phyloP scores from a whole-genome alignment of 768 basidiomycete species.

The Mycena belliarum region DNA sequence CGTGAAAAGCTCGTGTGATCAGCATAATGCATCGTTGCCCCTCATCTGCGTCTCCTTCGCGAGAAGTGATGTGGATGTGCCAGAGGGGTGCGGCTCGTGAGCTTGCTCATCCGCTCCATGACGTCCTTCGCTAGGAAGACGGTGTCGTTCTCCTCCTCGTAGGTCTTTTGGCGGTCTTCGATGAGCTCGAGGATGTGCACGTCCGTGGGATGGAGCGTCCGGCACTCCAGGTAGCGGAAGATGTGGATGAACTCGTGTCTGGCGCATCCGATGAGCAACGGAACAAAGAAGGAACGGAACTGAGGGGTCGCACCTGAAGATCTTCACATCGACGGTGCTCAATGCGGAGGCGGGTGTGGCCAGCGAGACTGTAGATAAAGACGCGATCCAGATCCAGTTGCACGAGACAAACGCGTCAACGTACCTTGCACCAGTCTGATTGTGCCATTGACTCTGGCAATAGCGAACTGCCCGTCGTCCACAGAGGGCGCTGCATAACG shows the following conservation, averaged over 20 bases:
- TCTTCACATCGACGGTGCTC: slow-evolving; percentile 50
- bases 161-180: slow-evolving; percentile 46
- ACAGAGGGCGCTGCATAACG: slow-evolving; percentile 3
- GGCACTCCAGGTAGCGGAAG: slow-evolving; percentile 52
- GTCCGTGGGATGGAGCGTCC: slow-evolving; percentile 49
- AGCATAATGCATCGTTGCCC: not conserved
- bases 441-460: slow-evolving; percentile 58
- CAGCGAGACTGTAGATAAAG: slow-evolving; percentile 34
- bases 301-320: slow-evolving; percentile 32
- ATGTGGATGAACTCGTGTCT: slow-evolving; percentile 66
- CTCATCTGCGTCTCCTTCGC: slow-evolving; percentile 13
- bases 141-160: slow-evolving; percentile 60
- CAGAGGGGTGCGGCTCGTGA: slow-evolving; percentile 28
- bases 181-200: slow-evolving; percentile 55
- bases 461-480: slow-evolving; percentile 48
- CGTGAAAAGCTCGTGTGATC: not conserved
- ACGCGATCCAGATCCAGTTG: not conserved
- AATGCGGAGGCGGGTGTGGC: slow-evolving; percentile 45
- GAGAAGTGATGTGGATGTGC: slow-evolving; percentile 14
- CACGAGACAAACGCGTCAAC: slow-evolving; percentile 29
- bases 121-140: slow-evolving; percentile 59
- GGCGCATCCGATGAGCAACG: not conserved
- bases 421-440: slow-evolving; percentile 65
- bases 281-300: not conserved
- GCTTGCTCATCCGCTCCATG: slow-evolving; percentile 44